These are phyloP conservation scores for Fraxinus excelsior DNA, from an alignment of 257 asterid genomes.

Conservation along the genomic window DNA sequence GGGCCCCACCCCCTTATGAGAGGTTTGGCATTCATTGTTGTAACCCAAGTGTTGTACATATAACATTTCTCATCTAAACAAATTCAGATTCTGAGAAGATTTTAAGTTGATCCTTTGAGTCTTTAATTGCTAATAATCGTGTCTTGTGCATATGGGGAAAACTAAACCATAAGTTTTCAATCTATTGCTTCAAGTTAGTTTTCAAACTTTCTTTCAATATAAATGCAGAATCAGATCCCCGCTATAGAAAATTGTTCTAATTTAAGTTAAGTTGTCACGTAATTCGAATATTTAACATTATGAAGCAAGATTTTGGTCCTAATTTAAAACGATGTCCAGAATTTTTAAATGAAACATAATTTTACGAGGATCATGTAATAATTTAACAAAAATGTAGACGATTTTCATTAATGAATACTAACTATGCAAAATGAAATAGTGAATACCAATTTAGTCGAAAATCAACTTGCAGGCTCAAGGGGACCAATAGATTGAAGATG, in stretches of 20 bases:
- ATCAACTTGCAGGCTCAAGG: neutral
- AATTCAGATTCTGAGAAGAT: constrained; percentile 10
- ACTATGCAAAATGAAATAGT: too few relatives aligned
- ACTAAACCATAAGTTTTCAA: neutral
- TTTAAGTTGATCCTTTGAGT: constrained; percentile 5
- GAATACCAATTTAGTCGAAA: neutral
- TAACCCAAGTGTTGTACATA: too few relatives aligned
- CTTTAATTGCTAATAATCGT: constrained; percentile 25
- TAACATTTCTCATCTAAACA: too few relatives aligned
- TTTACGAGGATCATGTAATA: neutral
- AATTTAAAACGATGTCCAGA: neutral
- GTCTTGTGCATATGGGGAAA: neutral
- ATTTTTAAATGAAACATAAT: neutral
- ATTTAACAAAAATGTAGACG: too few relatives aligned
- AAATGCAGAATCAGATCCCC: neutral
- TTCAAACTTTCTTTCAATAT: neutral
- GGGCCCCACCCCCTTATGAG: too few relatives aligned
- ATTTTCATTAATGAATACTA: too few relatives aligned
- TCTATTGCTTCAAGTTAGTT: neutral
- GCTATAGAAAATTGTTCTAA: neutral
- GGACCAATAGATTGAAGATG: neutral
- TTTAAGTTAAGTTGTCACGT: neutral
- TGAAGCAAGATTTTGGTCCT: neutral
- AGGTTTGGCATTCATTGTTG: too few relatives aligned
- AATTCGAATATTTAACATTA: neutral